phyloP scores from a whole-genome alignment of 768 basidiomycete species.

The Pleurotus pulmonarius region DNA sequence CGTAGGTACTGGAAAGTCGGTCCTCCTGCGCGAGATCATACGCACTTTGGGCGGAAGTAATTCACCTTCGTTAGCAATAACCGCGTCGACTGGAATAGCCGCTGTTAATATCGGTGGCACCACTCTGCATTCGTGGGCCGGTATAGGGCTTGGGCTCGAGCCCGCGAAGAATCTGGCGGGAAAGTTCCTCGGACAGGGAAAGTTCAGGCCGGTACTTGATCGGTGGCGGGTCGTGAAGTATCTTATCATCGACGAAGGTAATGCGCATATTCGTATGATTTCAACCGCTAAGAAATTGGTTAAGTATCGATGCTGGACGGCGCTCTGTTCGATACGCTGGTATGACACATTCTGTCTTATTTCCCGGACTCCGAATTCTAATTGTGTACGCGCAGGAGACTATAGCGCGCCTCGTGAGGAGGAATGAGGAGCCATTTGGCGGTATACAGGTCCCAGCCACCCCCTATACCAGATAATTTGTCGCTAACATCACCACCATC shows the following conservation, averaged over 20 bases:
- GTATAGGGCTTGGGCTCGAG: conserved; percentile 72
- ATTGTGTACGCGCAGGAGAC: conserved; percentile 40
- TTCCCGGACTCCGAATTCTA: conserved; percentile 19
- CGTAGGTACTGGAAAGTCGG: conserved; percentile 79
- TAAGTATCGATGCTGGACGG: conserved; percentile 91
- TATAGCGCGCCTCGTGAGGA: conserved; percentile 58
- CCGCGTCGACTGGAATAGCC: conserved; percentile 79
- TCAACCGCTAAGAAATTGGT: not conserved
- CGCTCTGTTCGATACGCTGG: conserved; percentile 75
- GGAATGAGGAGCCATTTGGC: conserved; percentile 62
- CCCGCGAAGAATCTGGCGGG: conserved; percentile 44
- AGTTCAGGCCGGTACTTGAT: conserved; percentile 33
- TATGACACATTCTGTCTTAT: conserved; percentile 20
- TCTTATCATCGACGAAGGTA: conserved; percentile 86
- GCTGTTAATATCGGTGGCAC: conserved; percentile 79
- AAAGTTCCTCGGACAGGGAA: conserved; percentile 45
- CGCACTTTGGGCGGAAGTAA: conserved; percentile 28
- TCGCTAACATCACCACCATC: not conserved
- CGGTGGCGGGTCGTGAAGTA: conserved; percentile 64
- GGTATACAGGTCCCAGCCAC: conserved; percentile 67
- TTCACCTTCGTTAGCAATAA: conserved; percentile 54
- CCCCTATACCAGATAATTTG: not conserved
- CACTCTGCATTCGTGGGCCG: conserved; percentile 82
- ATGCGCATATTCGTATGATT: conserved; percentile 13
- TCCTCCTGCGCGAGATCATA: conserved; percentile 76